These are phyloP conservation scores for Dryadomyces quercivorus DNA, from an alignment of 2,329 filamentous ascomycete species.

Conservation along the genomic window DNA sequence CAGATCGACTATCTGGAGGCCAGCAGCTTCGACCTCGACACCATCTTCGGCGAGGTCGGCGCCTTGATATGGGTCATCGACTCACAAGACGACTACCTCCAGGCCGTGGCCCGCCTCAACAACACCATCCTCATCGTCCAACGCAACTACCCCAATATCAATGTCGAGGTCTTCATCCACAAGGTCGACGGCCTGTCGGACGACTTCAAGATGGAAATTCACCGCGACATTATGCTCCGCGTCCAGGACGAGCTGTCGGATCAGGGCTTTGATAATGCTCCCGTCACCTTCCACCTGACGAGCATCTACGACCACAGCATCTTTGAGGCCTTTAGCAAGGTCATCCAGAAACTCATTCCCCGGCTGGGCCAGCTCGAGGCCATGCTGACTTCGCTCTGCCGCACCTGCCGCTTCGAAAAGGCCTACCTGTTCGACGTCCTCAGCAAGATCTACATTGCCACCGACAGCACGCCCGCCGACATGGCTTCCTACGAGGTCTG, in stretches of 20 bases:
- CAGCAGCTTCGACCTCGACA: conserved; percentile 78
- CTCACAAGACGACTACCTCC: conserved; percentile 93
- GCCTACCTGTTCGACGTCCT: conserved; percentile 96
- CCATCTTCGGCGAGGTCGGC: conserved; percentile 88
- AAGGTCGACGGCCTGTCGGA: conserved; percentile 97
- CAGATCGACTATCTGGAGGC: conserved; percentile 85
- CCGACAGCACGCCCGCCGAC: conserved; percentile 83
- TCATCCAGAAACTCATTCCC: conserved; percentile 94
- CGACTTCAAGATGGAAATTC: conserved; percentile 91
- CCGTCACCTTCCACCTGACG: conserved; percentile 89
- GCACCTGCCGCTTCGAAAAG: conserved; percentile 91
- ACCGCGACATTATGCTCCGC: conserved; percentile 89
- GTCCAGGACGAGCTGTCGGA: conserved; percentile 95
- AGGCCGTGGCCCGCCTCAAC: conserved; percentile 78
- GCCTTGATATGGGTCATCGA: conserved; percentile 98
- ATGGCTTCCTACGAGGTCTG: conserved; percentile 97
- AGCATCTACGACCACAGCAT: conserved; percentile 96
- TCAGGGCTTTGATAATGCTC: conserved; percentile 82
- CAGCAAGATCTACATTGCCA: conserved; percentile 97
- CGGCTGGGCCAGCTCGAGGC: conserved; percentile 87
- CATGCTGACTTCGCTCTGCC: conserved; percentile 85
- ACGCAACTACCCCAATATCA: conserved; percentile 80
- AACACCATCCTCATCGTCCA: conserved; percentile 81
- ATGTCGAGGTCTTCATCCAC: conserved; percentile 97
- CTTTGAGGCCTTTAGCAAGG: conserved; percentile 96